Evolutionary conservation across 225 moss, liverwort and hornwort genomes (phyloP), one percentile per base, ranked within the genome.

Genomic region (Marchantia paleacea): DNA sequence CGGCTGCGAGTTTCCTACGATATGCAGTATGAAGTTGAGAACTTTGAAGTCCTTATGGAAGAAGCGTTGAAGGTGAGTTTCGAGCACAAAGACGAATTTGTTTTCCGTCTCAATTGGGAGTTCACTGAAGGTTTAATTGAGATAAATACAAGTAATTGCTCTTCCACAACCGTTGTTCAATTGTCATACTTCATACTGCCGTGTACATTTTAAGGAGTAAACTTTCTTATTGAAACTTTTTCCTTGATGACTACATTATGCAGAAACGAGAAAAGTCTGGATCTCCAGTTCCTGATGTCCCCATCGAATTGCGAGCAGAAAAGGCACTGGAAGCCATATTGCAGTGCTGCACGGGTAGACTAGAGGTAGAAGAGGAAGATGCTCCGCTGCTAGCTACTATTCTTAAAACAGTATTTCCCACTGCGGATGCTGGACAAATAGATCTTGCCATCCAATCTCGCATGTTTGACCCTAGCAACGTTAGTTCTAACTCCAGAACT

Each of bases 21-120:
- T 80, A 81, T 99, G 54, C 90, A 95, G 72, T 95, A 89, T 69
- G 97, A 99, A 82, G 92, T 89, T 25, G 95, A 99, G 80, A 95
- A 91, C 82, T 80, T 99, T 78, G 91, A 92, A 54, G 71, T 90
- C 12, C 91, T 99, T 50, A 99, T 99, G 93, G 89, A 99, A 53
- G 95, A 95, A 70, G 90, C 92, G 13, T 15, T 81, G 31, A 92
- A 99, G 92, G 95, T 95, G 81, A 55, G 55, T 18, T 0, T 68
- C 8, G 58, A 15, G 58, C 58, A 58, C 18, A 4, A 58, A 15
- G 16, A 14, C 5, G 39, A 39, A 39, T 39, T 18, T 15, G 20
- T 58, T 58, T 58, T 58, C 1, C 13, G 14, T 58, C 58, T 58
- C 20, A 4, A n/a, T 67, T 7, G 68, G 25, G 9, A 68, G 62